phyloP scores from a whole-genome alignment of 2,329 filamentous ascomycete species.

The Phyllosticta citriasiana region DNA sequence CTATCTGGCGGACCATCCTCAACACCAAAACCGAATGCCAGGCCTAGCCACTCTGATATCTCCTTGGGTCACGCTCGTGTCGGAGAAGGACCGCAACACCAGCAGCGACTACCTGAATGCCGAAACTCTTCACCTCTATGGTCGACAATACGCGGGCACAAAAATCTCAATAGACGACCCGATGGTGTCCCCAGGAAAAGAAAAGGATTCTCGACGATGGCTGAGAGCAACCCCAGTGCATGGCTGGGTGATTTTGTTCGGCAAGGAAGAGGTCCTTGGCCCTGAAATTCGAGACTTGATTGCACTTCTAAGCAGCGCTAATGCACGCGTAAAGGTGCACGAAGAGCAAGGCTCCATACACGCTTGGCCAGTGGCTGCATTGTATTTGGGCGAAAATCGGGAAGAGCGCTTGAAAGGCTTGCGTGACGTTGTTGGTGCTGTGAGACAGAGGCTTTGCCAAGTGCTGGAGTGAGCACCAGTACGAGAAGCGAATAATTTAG shows the following conservation, averaged over 20 bases:
- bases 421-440: conserved; percentile 28
- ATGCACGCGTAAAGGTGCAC: conserved; percentile 45
- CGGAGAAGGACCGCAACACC: conserved; percentile 56
- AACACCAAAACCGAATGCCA: conserved; percentile 37
- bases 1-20: conserved; percentile 45
- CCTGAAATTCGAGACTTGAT: conserved; percentile 57
- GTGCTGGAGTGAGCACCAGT: no score
- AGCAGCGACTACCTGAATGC: conserved; percentile 65
- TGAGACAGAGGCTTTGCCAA: neutral
- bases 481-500: no score
- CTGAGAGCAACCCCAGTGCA: conserved; percentile 51
- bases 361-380: conserved; percentile 66
- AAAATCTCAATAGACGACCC: conserved; percentile 43
- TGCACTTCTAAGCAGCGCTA: conserved; percentile 42
- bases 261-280: conserved; percentile 68
- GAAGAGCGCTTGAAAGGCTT: conserved; percentile 39
- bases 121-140: conserved; percentile 57
- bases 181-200: conserved; percentile 60
- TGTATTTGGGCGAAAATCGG: conserved; percentile 43
- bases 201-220: conserved; percentile 58
- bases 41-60: conserved; percentile 64
- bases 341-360: conserved; percentile 62
- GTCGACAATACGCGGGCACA: conserved; percentile 54
- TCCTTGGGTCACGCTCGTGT: conserved; percentile 69
- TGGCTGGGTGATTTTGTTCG: conserved; percentile 63